Base-by-base conservation (phyloP, 768 basidiomycete species). In the Podaxis sp. region DNA sequence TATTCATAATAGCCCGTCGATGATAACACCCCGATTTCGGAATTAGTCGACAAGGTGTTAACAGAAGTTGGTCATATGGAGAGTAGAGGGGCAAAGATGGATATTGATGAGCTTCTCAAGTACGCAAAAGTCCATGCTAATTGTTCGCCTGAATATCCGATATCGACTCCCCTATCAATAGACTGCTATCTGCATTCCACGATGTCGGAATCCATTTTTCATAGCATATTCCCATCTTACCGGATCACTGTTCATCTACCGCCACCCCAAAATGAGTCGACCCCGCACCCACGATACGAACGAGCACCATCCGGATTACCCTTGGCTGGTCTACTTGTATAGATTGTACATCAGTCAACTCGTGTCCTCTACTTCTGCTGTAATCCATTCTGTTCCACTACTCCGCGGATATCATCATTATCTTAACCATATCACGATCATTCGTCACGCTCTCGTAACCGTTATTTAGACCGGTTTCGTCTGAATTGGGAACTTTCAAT, bases 21-120 rank as follows among this genome's bases (percentile, higher is more conserved):
- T 50, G 88, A 91, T 60, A 82, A 83, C 50, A 77, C 86, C 21
- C 76, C 86, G 54, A 92, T 95, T 71, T 86, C 85, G 69, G 72
- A 74, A 23, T 82, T 85, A 54, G 81, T 95, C 4, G 90, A 95
- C 61, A 77, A 83, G 64, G 86, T 95, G 52, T 74, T 96, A 21
- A 73, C 77, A 5, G 86, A 90, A 55, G 85, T 86, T 4, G 89
- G 84, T 0, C 88, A 85, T 67, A 82, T 85, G 18, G 90, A 95
- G 55, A 84, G 80, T 54, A 84, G 95, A 48, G 93, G 92, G 1
- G 85, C 93, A 1, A 98, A 98, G 73, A 95, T 98, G 94, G 86
- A 89, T 60, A 80, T 97, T 10, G 90, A 96, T 65, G 95, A 96
- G 70, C 78, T 98, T 23, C 77, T 98, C 38, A 94, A 90, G 93